These are phyloP conservation scores for Aspergillus thermomutatus DNA, from an alignment of 2,329 filamentous ascomycete species.

Conservation along the genomic window DNA sequence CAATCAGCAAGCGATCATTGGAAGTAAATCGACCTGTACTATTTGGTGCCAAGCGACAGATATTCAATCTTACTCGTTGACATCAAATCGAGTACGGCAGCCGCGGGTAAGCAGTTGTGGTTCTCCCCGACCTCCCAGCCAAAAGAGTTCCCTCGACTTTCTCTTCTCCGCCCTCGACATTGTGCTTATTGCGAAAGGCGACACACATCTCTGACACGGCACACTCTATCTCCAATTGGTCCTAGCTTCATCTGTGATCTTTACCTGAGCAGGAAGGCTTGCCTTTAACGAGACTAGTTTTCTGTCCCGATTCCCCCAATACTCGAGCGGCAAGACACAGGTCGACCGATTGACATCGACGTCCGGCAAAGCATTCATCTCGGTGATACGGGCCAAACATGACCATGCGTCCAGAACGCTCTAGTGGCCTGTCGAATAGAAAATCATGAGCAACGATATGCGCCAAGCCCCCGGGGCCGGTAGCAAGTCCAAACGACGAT, in stretches of 20 bases:
- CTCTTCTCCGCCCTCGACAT: conserved; percentile 17
- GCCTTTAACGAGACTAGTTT: not conserved
- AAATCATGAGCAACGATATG: conserved; percentile 31
- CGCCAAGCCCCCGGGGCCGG: conserved; percentile 28
- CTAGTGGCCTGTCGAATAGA: conserved; percentile 23
- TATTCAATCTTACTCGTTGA: not conserved
- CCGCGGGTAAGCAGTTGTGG: conserved; percentile 16
- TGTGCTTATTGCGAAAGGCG: not conserved
- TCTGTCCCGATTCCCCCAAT: not conserved
- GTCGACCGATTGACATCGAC: conserved; percentile 10
- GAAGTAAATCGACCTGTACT: not conserved
- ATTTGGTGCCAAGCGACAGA: not conserved
- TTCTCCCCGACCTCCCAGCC: conserved; percentile 13
- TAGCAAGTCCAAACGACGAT: conserved; percentile 31
- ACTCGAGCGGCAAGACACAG: conserved; percentile 3
- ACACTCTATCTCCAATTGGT: not conserved
- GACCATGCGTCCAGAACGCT: conserved; percentile 26
- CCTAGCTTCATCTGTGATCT: not conserved
- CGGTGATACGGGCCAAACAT: conserved; percentile 19
- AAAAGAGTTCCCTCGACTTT: conserved; percentile 6
- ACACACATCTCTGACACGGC: not conserved
- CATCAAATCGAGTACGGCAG: not conserved
- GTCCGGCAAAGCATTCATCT: conserved; percentile 31
- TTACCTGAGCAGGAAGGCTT: not conserved
- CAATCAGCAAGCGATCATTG: not conserved